Evolutionary conservation across 1,284 basidiomycete species (phyloP).

Genomic region (Sporisorium exsertum): DNA sequence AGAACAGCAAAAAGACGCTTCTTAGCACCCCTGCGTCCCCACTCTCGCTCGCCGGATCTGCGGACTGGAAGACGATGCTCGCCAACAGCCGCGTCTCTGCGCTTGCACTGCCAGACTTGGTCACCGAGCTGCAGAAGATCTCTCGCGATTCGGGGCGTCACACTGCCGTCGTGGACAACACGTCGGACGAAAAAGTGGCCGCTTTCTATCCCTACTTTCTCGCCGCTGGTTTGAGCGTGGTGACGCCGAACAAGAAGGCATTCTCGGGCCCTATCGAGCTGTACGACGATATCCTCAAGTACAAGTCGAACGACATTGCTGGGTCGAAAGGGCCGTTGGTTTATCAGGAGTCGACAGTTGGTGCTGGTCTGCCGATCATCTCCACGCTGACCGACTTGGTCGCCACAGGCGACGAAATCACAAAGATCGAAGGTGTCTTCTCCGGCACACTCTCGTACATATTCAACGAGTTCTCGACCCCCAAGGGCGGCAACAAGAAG

Average conservation of each 20-base stretch:
- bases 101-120: conserved; percentile 55
- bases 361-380: conserved; percentile 93
- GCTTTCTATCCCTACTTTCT: conserved; percentile 85
- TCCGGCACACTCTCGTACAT: conserved; percentile 98
- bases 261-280: conserved; percentile 82
- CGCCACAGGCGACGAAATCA: conserved; percentile 85
- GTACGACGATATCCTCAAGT: conserved; percentile 77
- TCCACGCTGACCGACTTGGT: conserved; percentile 91
- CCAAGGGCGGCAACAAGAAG: conserved; percentile 70
- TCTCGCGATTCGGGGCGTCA: conserved; percentile 55
- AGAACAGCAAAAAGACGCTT: conserved; percentile 67
- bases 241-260: conserved; percentile 98
- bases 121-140: conserved; percentile 53
- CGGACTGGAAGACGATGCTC: conserved; percentile 57
- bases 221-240: conserved; percentile 82
- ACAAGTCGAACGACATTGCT: conserved; percentile 35
- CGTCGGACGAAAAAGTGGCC: conserved; percentile 86
- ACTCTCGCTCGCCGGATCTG: conserved; percentile 31
- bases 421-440: conserved; percentile 79
- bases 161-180: conserved; percentile 90
- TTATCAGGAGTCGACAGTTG: conserved; percentile 93
- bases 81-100: conserved; percentile 44
- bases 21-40: conserved; percentile 45
- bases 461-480: conserved; percentile 86
- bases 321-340: conserved; percentile 74